Base-by-base conservation (phyloP, 192 early-diverging fungal species). In the Mortierella alpina region DNA sequence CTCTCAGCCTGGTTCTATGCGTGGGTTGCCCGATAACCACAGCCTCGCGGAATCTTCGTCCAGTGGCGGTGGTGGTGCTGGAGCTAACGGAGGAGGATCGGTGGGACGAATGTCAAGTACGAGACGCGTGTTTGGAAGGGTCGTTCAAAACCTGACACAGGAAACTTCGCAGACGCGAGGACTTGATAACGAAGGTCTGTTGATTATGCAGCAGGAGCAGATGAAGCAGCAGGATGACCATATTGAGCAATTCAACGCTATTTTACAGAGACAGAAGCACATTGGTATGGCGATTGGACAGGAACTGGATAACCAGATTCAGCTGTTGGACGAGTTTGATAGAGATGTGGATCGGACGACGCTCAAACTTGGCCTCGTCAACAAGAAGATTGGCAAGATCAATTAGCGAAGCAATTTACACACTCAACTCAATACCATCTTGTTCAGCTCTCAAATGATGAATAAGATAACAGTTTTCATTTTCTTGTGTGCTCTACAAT, bases 301-400 rank as follows among this genome's bases (percentile, higher is more conserved):
- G 18, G 97, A 99, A 82, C 85, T 99, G 44, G 96, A 98, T 59
- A 81, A 91, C 71, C 97, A 99, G 72, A 99, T 94, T 84, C 89
- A 93, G 72, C 57, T 98, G 69, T 75, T 99, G 71, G 91, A 90
- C 41, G 95, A 98, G 63, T 72, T 99, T 10, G 94, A 94, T 68
- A 85, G 90, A 53, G 88, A 92, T 66, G 88, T 97, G n/a, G 93
- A 92, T 44, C 76, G 91, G 60, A 95, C 94, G 6, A 85, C 88
- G 18, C 86, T 82, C 23, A 95, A 95, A 58, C 75, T 99, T 40
- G 89, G 90, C 56, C 85, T 90, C 52, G 90, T 92, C n/a, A 85
- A 87, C 53, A 95, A 95, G 68, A 94, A 95, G 79, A 85, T 97
- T 68, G 93, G 90, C 63, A 89, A 87, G 64, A 85, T 94, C 62